These are phyloP conservation scores for Hibiscus trionum DNA, from an alignment of 345 rosid species.

Conservation along the genomic window DNA sequence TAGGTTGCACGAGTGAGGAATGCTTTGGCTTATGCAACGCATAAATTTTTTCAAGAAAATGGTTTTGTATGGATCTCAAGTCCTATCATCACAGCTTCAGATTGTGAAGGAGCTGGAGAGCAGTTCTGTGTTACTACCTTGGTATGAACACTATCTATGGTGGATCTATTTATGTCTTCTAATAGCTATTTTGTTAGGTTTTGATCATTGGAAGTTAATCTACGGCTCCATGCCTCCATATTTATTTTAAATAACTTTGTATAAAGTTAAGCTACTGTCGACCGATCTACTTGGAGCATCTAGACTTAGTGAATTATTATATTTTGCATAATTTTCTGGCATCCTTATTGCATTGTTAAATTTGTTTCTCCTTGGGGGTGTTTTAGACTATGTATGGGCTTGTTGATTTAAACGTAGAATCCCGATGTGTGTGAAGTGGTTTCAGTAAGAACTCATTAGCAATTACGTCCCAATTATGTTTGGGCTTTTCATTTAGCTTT, in stretches of 20 bases:
- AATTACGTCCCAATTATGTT: background rate
- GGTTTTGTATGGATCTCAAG: constrained; percentile 96
- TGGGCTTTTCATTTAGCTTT: background rate
- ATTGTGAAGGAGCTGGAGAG: constrained; percentile 99
- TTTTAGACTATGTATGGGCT: no score
- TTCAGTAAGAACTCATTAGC: background rate
- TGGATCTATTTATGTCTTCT: background rate
- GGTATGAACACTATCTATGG: constrained; percentile 41
- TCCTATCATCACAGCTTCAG: constrained; percentile 93
- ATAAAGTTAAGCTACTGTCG: background rate
- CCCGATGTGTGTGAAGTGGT: background rate
- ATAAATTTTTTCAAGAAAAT: constrained; percentile 86
- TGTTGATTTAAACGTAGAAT: background rate
- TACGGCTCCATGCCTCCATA: background rate
- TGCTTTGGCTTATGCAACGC: constrained; percentile 90
- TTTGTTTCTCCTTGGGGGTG: no score
- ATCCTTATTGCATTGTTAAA: no score
- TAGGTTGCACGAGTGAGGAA: constrained; percentile 96
- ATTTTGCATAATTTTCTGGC: background rate
- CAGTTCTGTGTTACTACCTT: constrained; percentile 97
- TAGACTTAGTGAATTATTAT: background rate
- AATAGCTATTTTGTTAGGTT: background rate
- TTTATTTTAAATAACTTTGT: background rate
- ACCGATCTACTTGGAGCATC: background rate
- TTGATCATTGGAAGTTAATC: background rate